phyloP scores from a whole-genome alignment of 768 basidiomycete species.

The Erythrobasidium yunnanense region DNA sequence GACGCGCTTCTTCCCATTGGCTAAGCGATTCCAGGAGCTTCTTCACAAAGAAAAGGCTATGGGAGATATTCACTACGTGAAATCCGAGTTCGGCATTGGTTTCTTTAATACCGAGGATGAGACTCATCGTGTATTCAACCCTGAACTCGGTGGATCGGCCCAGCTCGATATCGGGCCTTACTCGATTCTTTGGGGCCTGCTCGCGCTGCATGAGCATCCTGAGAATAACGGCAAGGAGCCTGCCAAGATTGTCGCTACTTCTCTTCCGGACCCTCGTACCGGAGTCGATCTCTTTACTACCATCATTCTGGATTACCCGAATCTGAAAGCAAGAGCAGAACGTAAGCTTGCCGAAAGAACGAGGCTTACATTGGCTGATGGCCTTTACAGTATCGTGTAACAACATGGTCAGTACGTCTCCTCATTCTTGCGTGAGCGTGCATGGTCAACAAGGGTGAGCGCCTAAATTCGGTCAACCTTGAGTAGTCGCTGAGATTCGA shows the following conservation, averaged over 20 bases:
- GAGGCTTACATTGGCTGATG: background rate
- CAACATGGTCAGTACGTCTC: background rate
- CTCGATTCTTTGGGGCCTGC: conserved; percentile 32
- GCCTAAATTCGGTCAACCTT: background rate
- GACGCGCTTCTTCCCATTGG: conserved; percentile 41
- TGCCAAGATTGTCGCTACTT: conserved; percentile 33
- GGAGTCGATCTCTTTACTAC: conserved; percentile 36
- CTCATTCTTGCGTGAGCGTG: background rate
- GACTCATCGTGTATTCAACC: conserved; percentile 38
- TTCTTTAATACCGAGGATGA: conserved; percentile 31
- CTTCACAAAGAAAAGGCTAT: conserved; percentile 37
- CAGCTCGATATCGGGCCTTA: conserved; percentile 42
- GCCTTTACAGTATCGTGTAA: conserved; percentile 8
- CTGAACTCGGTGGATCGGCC: conserved; percentile 40
- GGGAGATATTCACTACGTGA: conserved; percentile 38
- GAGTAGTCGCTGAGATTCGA: background rate
- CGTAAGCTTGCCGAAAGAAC: background rate
- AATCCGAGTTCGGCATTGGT: conserved; percentile 39
- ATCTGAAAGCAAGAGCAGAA: conserved; percentile 32
- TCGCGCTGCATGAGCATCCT: conserved; percentile 38
- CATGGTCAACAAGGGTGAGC: conserved; percentile 16
- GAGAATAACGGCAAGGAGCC: conserved; percentile 36
- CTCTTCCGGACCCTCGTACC: conserved; percentile 30
- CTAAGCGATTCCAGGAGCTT: conserved; percentile 38
- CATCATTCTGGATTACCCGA: conserved; percentile 35